Evolutionary conservation across 2,329 filamentous ascomycete species (phyloP).

Genomic region (Phialocephala subalpina): DNA sequence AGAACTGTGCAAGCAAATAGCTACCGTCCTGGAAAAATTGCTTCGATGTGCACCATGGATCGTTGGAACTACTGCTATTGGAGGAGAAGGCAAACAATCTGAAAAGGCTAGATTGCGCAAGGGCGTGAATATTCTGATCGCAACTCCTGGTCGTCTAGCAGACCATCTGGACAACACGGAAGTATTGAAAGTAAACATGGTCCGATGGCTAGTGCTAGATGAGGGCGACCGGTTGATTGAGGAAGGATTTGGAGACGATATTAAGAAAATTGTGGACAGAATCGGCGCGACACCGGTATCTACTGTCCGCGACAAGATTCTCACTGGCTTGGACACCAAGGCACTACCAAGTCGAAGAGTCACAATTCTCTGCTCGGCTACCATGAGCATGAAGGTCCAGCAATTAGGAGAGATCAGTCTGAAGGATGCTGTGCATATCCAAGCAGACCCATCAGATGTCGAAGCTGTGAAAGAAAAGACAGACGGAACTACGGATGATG

Average conservation of each 20-base stretch:
- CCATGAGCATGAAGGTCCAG: conserved; percentile 97
- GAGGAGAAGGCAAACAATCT: conserved; percentile 74
- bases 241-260: conserved; percentile 93
- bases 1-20: conserved; percentile 94
- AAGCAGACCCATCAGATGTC: conserved; percentile 62
- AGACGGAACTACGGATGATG: conserved; percentile 52
- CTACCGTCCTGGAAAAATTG: conserved; percentile 83
- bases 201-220: conserved; percentile 93
- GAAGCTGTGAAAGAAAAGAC: conserved; percentile 61
- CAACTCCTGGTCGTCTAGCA: conserved; percentile 88
- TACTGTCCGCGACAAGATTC: conserved; percentile 59
- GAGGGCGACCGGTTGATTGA: conserved; percentile 99
- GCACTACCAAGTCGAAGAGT: conserved; percentile 78
- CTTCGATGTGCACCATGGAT: conserved; percentile 93
- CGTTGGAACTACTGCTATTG: conserved; percentile 84
- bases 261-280: conserved; percentile 84
- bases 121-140: conserved; percentile 93
- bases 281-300: conserved; percentile 71
- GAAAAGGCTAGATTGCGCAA: conserved; percentile 95
- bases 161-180: conserved; percentile 95
- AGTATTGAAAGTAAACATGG: conserved; percentile 84
- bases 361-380: conserved; percentile 93
- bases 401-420: conserved; percentile 93
- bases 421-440: conserved; percentile 89
- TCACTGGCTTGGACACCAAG: conserved; percentile 61